Conservation (phyloP, 441 rosid species). For the Erodium trifolium region DNA sequence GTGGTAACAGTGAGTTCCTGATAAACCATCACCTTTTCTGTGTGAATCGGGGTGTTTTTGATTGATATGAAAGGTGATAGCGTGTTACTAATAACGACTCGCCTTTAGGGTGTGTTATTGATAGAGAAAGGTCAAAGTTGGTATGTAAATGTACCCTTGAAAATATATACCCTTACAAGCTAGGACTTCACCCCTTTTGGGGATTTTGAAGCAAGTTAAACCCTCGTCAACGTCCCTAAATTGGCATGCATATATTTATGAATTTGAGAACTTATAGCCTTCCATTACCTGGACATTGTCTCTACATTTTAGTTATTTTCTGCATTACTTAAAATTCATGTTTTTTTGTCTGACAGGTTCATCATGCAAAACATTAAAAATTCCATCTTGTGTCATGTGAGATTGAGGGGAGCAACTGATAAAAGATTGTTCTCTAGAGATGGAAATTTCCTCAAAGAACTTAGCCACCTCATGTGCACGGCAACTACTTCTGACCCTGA, state of each 20-base stretch:
- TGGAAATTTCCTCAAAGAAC: conserved; percentile 25
- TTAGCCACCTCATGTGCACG: conserved; percentile 29
- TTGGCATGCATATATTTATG: too few relatives aligned
- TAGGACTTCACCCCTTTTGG: not conserved
- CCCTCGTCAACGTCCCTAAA: not conserved
- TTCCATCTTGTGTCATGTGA: conserved; percentile 46
- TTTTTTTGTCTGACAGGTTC: conserved; percentile 17
- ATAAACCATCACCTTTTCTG: too few relatives aligned
- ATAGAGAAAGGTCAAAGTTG: too few relatives aligned
- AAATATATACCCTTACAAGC: not conserved
- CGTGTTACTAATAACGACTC: too few relatives aligned
- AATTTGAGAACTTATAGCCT: not conserved
- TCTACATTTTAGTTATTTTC: not conserved
- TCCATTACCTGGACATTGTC: not conserved
- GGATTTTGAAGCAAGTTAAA: not conserved
- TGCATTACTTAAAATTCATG: not conserved
- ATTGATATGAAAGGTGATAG: too few relatives aligned
- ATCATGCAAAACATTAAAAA: conserved; percentile 47
- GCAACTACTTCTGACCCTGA: conserved; percentile 30
- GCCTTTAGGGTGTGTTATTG: too few relatives aligned
- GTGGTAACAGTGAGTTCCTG: too few relatives aligned
- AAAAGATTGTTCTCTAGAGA: conserved; percentile 16
- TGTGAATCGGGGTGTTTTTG: too few relatives aligned
- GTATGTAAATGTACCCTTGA: not conserved
- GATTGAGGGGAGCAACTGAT: conserved; percentile 28